phyloP scores from a whole-genome alignment of 1,284 basidiomycete species.

The Boletus semigastroideus region DNA sequence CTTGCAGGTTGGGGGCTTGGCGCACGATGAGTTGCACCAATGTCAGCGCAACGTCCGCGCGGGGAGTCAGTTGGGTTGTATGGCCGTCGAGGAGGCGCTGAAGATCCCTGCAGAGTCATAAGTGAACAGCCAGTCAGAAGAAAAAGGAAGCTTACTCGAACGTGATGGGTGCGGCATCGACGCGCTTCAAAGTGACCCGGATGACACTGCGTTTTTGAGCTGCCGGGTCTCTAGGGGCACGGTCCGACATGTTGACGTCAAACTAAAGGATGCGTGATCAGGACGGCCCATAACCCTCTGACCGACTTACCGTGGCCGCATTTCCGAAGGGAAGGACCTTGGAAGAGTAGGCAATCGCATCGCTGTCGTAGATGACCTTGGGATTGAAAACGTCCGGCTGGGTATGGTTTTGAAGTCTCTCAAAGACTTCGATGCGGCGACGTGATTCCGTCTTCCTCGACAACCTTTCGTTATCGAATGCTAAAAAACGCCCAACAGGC shows the following conservation, averaged over 20 bases:
- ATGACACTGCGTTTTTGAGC: constrained; percentile 19
- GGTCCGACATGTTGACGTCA: constrained; percentile 33
- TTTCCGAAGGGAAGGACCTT: constrained; percentile 30
- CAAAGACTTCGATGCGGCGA: constrained; percentile 34
- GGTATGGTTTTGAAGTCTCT: constrained; percentile 33
- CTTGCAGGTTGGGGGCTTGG: constrained; percentile 32
- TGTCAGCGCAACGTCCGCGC: constrained; percentile 27
- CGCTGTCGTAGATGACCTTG: constrained; percentile 39
- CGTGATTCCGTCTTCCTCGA: background rate
- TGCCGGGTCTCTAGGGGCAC: constrained; percentile 12
- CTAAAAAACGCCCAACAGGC: constrained; percentile 3
- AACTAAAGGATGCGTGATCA: constrained; percentile 19
- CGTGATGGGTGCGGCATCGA: constrained; percentile 28
- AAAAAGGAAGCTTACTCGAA: constrained; percentile 22
- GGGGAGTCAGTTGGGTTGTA: constrained; percentile 24
- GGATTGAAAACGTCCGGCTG: constrained; percentile 29
- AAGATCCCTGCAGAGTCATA: constrained; percentile 24
- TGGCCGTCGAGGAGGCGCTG: constrained; percentile 26
- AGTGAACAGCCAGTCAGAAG: background rate
- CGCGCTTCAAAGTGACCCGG: constrained; percentile 23
- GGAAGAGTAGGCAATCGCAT: constrained; percentile 39
- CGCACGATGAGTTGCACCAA: constrained; percentile 31
- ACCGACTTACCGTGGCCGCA: constrained; percentile 14
- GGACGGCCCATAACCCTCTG: background rate
- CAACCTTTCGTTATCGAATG: constrained; percentile 17